Conservation (phyloP, 208 protist species). For the Crithidia brevicula region DNA sequence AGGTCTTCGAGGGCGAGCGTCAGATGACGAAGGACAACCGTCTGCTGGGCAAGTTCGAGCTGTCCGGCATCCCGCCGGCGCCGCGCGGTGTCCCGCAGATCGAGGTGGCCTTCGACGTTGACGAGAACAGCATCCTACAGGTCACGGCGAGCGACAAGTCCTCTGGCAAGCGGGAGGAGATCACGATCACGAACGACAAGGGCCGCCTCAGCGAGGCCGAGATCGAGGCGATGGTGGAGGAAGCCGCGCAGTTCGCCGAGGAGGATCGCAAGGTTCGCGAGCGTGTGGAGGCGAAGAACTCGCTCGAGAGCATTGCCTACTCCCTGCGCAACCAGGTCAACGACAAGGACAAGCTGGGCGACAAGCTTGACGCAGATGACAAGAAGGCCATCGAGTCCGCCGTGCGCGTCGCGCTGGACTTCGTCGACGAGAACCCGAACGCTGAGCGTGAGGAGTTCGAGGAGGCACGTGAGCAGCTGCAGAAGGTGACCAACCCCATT, state of each 20-base stretch:
- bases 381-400: conserved; percentile 86
- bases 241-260: conserved; percentile 92
- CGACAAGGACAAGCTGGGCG: conserved; percentile 91
- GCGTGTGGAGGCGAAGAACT: conserved; percentile 92
- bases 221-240: conserved; percentile 95
- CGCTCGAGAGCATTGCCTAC: conserved; percentile 96
- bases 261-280: conserved; percentile 89
- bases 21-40: conserved; percentile 91
- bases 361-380: conserved; percentile 93
- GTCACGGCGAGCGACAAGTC: conserved; percentile 97
- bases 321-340: conserved; percentile 95
- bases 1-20: conserved; percentile 96
- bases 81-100: conserved; percentile 96
- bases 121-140: conserved; percentile 98
- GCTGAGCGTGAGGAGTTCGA: conserved; percentile 96
- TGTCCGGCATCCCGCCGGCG: conserved; percentile 96
- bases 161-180: conserved; percentile 94
- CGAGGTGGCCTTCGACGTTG: conserved; percentile 98
- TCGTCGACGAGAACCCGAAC: conserved; percentile 95
- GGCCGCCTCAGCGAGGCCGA: conserved; percentile 94
- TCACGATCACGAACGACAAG: conserved; percentile 99
- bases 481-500: conserved; percentile 95
- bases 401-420: conserved; percentile 93
- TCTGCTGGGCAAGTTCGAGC: conserved; percentile 95
- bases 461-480: conserved; percentile 88